phyloP scores from a whole-genome alignment of 2,329 filamentous ascomycete genomes.

The Alternaria alternata region DNA sequence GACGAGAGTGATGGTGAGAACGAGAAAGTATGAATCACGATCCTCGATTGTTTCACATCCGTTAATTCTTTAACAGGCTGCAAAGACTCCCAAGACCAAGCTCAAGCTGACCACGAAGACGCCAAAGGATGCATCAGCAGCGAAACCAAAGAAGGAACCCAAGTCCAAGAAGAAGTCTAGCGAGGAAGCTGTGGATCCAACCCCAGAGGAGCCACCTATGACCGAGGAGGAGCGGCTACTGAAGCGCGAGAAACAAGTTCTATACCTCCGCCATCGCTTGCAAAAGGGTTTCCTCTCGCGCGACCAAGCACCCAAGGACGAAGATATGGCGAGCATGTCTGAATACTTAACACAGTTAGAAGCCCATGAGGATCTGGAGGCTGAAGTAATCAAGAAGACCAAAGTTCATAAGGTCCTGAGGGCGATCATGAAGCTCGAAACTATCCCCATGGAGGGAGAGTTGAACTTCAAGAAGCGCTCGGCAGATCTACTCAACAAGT shows the following conservation, averaged over 20 bases:
- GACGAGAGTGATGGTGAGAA: slow-evolving; percentile 73
- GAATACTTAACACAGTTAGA: slow-evolving; percentile 84
- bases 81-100: slow-evolving; percentile 61
- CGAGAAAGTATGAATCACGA: slow-evolving; percentile 59
- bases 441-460: slow-evolving; percentile 82
- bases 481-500: slow-evolving; percentile 79
- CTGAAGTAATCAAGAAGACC: slow-evolving; percentile 84
- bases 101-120: slow-evolving; percentile 56
- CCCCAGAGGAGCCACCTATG: slow-evolving; percentile 61
- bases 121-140: slow-evolving; percentile 47
- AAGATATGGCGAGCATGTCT: slow-evolving; percentile 81
- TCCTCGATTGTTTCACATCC: background rate
- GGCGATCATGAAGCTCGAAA: slow-evolving; percentile 85
- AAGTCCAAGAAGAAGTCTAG: slow-evolving; percentile 61
- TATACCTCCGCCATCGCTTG: slow-evolving; percentile 92
- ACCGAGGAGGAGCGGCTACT: slow-evolving; percentile 64
- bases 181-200: slow-evolving; percentile 65
- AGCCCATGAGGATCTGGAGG: slow-evolving; percentile 80
- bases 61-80: slow-evolving; percentile 51
- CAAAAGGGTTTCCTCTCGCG: slow-evolving; percentile 91
- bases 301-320: slow-evolving; percentile 84
- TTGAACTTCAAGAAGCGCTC: slow-evolving; percentile 89
- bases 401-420: slow-evolving; percentile 99
- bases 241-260: slow-evolving; percentile 72
- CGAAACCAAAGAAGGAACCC: slow-evolving; percentile 68